Conservation (phyloP, 495 filamentous ascomycete species). For the Jackrogersella multiformis region DNA sequence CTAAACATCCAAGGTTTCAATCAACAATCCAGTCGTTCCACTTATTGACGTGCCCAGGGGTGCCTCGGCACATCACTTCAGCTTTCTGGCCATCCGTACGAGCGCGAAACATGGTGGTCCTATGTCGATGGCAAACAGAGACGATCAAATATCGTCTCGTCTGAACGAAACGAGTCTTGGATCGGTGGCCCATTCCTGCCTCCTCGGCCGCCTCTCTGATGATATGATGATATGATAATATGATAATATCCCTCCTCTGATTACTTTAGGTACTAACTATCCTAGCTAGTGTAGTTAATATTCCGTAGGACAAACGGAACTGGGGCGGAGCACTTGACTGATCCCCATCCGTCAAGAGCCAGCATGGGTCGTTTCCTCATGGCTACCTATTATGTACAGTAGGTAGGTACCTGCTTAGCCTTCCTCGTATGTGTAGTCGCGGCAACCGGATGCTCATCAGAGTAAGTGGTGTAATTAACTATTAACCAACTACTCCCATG, state of each 20-base stretch:
- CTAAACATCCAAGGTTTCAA: conserved; percentile 34
- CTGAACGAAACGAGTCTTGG: conserved; percentile 16
- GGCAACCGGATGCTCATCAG: conserved; percentile 27
- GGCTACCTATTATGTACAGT: no score
- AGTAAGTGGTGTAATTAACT: conserved; percentile 28
- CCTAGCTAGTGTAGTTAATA: conserved; percentile 15
- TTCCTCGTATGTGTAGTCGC: conserved; percentile 27
- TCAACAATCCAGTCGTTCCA: conserved; percentile 25
- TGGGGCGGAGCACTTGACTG: conserved; percentile 33
- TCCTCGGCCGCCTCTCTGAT: conserved; percentile 7
- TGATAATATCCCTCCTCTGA: conserved; percentile 17
- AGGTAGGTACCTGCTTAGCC: no score
- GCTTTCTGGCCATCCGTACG: conserved; percentile 16
- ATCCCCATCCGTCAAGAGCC: conserved; percentile 19
- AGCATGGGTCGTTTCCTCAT: conserved; percentile 24
- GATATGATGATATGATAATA: conserved; percentile 24
- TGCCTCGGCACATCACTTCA: conserved; percentile 23
- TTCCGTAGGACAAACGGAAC: conserved; percentile 36
- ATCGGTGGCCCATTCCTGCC: conserved; percentile 19
- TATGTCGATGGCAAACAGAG: conserved; percentile 16
- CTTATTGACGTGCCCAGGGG: conserved; percentile 16
- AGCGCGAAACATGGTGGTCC: conserved; percentile 24
- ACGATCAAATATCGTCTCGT: conserved; percentile 5
- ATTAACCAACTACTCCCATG: conserved; percentile 15
- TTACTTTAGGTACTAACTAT: conserved; percentile 14